Evolutionary conservation across 306 rosid species (phyloP).

Genomic region (Trifolium pratense): DNA sequence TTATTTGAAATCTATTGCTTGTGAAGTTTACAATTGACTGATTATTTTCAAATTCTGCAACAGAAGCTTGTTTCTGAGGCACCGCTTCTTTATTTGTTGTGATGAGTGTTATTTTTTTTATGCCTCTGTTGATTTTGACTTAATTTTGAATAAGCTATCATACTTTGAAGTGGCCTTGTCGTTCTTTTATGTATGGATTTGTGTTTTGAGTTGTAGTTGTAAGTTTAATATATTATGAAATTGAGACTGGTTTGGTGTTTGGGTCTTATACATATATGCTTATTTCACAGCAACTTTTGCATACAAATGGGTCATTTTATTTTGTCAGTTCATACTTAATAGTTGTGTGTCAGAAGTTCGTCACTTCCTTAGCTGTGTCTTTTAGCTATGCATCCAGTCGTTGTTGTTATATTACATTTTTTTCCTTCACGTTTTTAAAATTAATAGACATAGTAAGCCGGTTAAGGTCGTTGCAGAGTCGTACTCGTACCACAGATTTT

Average conservation of each 20-base stretch:
- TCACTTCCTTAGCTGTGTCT: too few species aligned
- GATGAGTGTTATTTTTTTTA: constrained; percentile 13
- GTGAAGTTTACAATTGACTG: constrained; percentile 24
- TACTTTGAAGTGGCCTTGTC: background rate
- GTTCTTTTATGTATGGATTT: background rate
- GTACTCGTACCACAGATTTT: background rate
- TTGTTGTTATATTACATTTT: too few species aligned
- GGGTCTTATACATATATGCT: background rate
- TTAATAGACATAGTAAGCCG: too few species aligned
- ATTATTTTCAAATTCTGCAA: background rate
- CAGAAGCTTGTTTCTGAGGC: constrained; percentile 29
- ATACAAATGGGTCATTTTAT: background rate
- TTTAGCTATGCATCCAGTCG: too few species aligned
- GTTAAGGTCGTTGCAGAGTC: background rate
- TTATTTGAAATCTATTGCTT: background rate
- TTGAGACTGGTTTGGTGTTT: constrained; percentile 18
- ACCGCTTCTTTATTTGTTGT: constrained; percentile 19
- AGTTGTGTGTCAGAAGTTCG: background rate
- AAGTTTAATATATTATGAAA: constrained; percentile 12
- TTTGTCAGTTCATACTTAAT: constrained; percentile 14
- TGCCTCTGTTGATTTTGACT: constrained; percentile 5
- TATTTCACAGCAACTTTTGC: background rate
- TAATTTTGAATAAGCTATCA: constrained; percentile 19
- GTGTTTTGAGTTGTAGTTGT: constrained; percentile 2
- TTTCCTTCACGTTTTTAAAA: too few species aligned